Conservation (phyloP, 2,329 filamentous ascomycete genomes). For the Neodidymelliopsis sp. region DNA sequence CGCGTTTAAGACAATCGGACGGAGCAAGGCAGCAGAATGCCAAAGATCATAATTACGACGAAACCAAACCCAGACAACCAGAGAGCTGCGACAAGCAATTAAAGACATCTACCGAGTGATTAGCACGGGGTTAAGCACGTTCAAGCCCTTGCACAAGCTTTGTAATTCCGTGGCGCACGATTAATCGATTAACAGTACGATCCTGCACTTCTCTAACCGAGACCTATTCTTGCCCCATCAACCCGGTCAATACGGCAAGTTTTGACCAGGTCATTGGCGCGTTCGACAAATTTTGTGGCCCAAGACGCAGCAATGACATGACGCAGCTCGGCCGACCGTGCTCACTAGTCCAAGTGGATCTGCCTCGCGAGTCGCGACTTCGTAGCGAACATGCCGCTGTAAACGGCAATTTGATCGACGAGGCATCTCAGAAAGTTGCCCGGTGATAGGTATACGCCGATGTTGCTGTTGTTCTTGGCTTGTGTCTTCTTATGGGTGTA, state of each 20-base stretch:
- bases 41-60: background rate
- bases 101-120: constrained; percentile 3
- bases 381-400: constrained; percentile 2
- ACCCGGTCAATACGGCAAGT: background rate
- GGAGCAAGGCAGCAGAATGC: background rate
- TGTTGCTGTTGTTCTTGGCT: too few relatives aligned
- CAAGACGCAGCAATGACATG: constrained; percentile 1
- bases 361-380: background rate
- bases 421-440: background rate
- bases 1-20: background rate
- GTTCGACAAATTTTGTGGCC: constrained; percentile 4
- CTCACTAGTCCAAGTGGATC: background rate
- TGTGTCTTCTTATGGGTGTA: too few relatives aligned
- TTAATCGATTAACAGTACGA: constrained; percentile 1
- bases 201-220: constrained; percentile 6
- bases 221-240: constrained; percentile 7
- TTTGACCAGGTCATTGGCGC: constrained; percentile 7
- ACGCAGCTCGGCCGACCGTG: constrained; percentile 6
- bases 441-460: too few relatives aligned
- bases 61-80: background rate
- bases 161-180: background rate
- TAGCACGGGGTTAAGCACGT: constrained; percentile 8
- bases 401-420: constrained; percentile 9
- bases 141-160: constrained; percentile 11
- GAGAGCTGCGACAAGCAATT: background rate